Evolutionary conservation across 805 yeast species (phyloP), one percentile per base, ranked within the genome.

Genomic region (Wickerhamiella australiensis): DNA sequence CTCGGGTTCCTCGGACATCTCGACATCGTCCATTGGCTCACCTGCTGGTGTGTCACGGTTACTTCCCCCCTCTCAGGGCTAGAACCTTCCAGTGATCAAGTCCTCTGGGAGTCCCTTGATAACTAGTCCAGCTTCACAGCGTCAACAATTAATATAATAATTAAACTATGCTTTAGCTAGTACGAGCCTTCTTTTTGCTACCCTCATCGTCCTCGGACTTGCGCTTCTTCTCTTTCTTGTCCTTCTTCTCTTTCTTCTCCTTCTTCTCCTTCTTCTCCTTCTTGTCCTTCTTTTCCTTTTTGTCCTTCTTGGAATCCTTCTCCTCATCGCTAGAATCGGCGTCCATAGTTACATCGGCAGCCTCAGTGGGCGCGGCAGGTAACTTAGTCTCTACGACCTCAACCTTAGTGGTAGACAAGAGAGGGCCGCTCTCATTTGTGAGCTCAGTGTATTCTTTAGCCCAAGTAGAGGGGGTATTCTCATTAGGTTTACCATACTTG

Each of bases 391-490:
- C 49, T 45, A 82, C 80, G 46, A 71, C 74, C 52, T 75, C 82
- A 58, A 75, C 71, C 57, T 74, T 76, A 23, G 40, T 5, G 17
- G 31, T 23, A 11, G 47, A 21, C 42, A 45, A 23, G 11, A 45
- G 41, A 17, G 47, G 41, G 18, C 47, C 47, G 12, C 41, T 33
- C 47, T 45, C 47, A 27, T 45, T 45, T 17, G 47, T 45, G 63
- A 78, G 83, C 64, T 69, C 73, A 58, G 81, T 83, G 67, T 90
- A 92, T 45, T 77, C 79, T 60, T 74, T 73, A 73, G 86, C 87
- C 98, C 98, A 92, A 37, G 78, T 74, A 43, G 78, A 83, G 61
- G 98, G 98, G 25, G 98, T 92, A 66, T 78, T 81, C 69, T 92
- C 98, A 64, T 87, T 92, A 56, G 73, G 75, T 73, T 95, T 82